Evolutionary conservation across 2,329 filamentous ascomycete species (phyloP).

Genomic region (Scedosporium aurantiacum): DNA sequence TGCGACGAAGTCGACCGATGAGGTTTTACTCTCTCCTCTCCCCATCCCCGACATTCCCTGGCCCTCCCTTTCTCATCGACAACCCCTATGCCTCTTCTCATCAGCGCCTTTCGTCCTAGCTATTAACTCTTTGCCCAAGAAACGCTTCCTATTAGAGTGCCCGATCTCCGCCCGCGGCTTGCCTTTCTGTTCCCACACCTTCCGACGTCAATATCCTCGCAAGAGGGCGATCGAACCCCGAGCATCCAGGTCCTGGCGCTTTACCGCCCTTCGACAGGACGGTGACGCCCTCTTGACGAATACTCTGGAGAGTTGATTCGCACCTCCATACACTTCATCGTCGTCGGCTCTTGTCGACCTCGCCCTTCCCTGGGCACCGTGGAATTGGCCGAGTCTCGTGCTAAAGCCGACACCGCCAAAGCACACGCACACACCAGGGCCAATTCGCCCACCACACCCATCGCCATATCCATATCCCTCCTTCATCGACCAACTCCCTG

Average conservation of each 20-base stretch:
- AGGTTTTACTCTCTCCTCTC: constrained; percentile 3
- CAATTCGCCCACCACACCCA: constrained; percentile 2
- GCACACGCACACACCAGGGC: background rate
- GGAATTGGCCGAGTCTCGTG: background rate
- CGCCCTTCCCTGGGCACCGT: background rate
- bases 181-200: background rate
- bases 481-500: background rate
- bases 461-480: background rate
- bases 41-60: background rate
- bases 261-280: constrained; percentile 4
- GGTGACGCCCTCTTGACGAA: background rate
- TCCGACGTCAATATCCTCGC: background rate
- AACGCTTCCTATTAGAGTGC: background rate
- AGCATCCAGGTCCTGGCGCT: constrained; percentile 4
- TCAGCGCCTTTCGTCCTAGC: background rate
- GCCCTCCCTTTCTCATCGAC: background rate
- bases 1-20: constrained; percentile 1
- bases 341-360: background rate
- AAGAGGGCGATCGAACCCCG: background rate
- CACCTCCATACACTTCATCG: background rate
- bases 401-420: constrained; percentile 6
- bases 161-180: background rate
- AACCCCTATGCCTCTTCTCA: background rate
- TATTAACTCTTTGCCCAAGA: background rate
- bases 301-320: background rate